Evolutionary conservation across 495 filamentous ascomycete genomes (phyloP), one percentile per base, ranked within the genome.

Genomic region (Podospora pseudopauciseta): DNA sequence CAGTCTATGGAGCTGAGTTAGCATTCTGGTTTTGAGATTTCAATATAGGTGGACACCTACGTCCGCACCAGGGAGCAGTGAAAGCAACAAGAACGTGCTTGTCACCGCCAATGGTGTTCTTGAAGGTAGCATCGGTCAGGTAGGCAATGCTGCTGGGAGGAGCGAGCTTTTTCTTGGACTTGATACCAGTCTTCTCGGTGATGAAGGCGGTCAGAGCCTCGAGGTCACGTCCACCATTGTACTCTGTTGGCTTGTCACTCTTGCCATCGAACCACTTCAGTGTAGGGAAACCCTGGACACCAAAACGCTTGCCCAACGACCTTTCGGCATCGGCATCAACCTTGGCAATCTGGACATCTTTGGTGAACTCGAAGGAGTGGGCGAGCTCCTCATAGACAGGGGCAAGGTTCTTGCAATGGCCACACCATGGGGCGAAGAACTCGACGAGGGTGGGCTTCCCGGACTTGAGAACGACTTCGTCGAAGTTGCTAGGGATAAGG

Each of bases 341-440:
- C 83, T 98, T 98, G 71, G 88, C 95, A 74, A 99, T 92, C 74
- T 86, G 87, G 32, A 99, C 88, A 76, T 96, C 89, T 71, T 89
- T 87, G 70, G 88, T 87, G 69, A 85, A 88, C 54, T 88, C 87
- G 77, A 91, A 93, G 63, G 81, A 81, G 44, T 84, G 78, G 63
- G 88, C 94, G n/a, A 99, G 88, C 79, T 99, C 91, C 78, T 99
- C 95, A 79, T 95, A 99, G 65, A 95, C 82, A 55, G 95, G 95
- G 23, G 94, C 96, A 11, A 99, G 91, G 67, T 81, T 97, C 85
- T 98, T 98, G 91, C 95, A 99, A 86, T 99, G 78, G 60, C 96
- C 96, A 79, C 96, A 99, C 95, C 95, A 99, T 67, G 95, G 95
- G 60, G 95, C 95, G 79, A 97, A 99, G 86, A 99, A 99, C 78